Conservation (phyloP, 768 basidiomycete genomes). For the Leccinellum rugosiceps region DNA sequence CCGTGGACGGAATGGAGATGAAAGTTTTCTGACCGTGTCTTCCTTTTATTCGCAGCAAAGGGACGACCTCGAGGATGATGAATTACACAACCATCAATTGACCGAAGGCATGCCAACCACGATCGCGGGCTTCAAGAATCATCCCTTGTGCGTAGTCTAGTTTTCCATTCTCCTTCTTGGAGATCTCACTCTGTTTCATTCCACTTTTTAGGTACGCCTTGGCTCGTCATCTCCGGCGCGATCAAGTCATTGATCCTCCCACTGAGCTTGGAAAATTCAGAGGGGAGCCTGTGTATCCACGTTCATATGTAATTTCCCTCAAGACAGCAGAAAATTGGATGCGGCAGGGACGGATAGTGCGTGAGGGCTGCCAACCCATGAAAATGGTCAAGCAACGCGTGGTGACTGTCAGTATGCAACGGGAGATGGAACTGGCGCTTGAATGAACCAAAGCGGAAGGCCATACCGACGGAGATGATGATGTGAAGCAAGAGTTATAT, state of each 20-base stretch:
- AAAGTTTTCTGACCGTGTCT: conserved; percentile 8
- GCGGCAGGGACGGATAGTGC: conserved; percentile 75
- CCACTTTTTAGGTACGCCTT: conserved; percentile 65
- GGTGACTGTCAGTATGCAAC: conserved; percentile 70
- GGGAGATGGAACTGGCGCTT: conserved; percentile 64
- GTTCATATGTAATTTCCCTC: conserved; percentile 77
- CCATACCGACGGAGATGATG: conserved; percentile 41
- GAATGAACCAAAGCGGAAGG: conserved; percentile 38
- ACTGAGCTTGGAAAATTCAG: conserved; percentile 88
- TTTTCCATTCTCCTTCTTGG: background rate
- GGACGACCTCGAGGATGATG: conserved; percentile 91
- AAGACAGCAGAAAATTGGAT: conserved; percentile 96
- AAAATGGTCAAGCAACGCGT: conserved; percentile 87
- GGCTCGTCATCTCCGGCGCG: conserved; percentile 81
- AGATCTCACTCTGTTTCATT: conserved; percentile 2
- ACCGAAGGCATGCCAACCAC: conserved; percentile 93
- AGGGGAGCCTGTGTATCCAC: conserved; percentile 88
- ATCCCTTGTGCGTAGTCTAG: conserved; percentile 62
- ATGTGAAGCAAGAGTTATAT: conserved; percentile 85
- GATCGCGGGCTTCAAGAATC: conserved; percentile 91
- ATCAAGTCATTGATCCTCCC: conserved; percentile 79
- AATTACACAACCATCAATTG: conserved; percentile 71
- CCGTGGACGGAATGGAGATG: conserved; percentile 20
- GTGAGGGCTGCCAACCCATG: conserved; percentile 75
- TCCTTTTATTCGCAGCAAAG: conserved; percentile 56